Conservation (phyloP, 441 rosid genomes). For the Adansonia gregorii region DNA sequence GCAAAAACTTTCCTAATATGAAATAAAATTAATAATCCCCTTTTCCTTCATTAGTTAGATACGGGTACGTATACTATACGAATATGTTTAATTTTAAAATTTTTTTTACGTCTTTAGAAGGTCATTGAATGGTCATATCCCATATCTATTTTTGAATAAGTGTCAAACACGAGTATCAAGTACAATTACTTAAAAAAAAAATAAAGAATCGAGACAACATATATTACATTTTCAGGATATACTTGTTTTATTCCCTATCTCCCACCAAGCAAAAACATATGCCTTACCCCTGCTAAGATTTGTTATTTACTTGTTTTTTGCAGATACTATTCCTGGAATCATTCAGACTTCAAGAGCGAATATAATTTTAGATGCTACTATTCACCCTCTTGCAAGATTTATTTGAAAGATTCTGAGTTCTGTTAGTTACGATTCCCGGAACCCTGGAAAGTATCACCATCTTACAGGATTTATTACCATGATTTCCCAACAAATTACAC, state of each 20-base stretch:
- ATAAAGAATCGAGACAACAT: too few species aligned
- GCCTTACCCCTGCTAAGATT: background rate
- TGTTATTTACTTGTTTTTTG: slow-evolving; percentile 2
- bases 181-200: too few species aligned
- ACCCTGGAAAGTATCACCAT: slow-evolving; percentile 3
- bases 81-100: too few species aligned
- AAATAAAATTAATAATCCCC: background rate
- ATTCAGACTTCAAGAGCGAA: background rate
- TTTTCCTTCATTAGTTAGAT: background rate
- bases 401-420: background rate
- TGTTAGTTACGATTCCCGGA: background rate
- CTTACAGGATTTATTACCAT: background rate
- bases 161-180: too few species aligned
- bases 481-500: background rate
- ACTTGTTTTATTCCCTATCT: background rate
- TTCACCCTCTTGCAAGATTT: slow-evolving; percentile 9
- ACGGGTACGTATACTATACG: too few species aligned
- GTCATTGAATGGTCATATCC: too few species aligned
- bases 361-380: too few species aligned
- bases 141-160: too few species aligned
- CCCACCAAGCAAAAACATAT: background rate
- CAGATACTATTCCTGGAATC: slow-evolving; percentile 19
- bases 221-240: background rate
- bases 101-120: too few species aligned
- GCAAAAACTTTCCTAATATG: background rate